Evolutionary conservation across 2,329 filamentous ascomycete genomes (phyloP), one percentile per base, ranked within the genome.

Genomic region (Colletotrichum tamarilloi): DNA sequence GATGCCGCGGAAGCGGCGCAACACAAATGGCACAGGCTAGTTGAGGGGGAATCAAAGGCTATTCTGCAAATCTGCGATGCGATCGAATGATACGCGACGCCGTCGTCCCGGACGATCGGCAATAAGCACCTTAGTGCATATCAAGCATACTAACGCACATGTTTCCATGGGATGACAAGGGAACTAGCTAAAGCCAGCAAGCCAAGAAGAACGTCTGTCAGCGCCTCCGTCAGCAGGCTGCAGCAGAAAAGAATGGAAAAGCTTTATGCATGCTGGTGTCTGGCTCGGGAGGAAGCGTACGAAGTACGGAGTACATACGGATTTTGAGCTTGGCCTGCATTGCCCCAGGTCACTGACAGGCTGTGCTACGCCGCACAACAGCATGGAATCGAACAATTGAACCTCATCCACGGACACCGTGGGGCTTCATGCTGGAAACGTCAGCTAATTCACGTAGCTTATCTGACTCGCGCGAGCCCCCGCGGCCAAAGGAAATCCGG

Each of bases 381-480:
- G 35, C 59, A 64, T 42, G 38, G 16, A 19, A 19, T 6, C 16
- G 16, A 42, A 19, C 16, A 42, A 2, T 16, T 42, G 38, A 42
- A 42, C 14, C 59, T 53, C 49, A 7, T 28, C 4, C 26, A 22
- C 24, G n/a, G n/a, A 42, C n/a, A 12, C 24, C 35, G 3, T 24
- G 26, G 28, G 6, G 7, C 11, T 60, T 14, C 9, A 12, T 28
- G 42, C 42, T n/a, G 16, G 19, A 49, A 49, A 49, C 42, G 42
- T 49, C 42, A 49, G 42, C 16, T n/a, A 49, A 49, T 58, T 52
- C 63, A 57, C 62, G 28, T 9, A 57, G 49, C 52, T 56, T 67
- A 56, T 56, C 68, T 72, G 64, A 72, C 68, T 63, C 68, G 64
- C 24, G n/a, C 67, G 7, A 32, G 38, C 42, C 58, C 30, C 46